Conservation (phyloP, 1,284 basidiomycete species). For the Boletus semigastroideus region DNA sequence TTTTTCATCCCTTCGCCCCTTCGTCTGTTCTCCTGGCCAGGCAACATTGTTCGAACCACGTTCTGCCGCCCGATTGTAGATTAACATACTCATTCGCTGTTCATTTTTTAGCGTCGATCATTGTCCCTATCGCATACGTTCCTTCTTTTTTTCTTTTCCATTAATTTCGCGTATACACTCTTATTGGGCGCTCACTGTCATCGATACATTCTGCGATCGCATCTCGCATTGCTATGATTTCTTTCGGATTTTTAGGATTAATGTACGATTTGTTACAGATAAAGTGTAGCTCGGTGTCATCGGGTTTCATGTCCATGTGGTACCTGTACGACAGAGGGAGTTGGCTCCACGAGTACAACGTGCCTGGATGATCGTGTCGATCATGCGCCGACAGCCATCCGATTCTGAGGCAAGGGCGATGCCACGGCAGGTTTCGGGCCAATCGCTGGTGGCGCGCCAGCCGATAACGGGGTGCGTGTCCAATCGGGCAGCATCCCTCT, state of each 20-base stretch:
- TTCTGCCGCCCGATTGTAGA: conserved; percentile 1
- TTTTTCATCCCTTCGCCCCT: neutral
- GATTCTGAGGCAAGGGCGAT: conserved; percentile 29
- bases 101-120: neutral
- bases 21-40: conserved; percentile 12
- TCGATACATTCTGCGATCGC: neutral
- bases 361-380: neutral
- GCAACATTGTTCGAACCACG: neutral
- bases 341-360: conserved; percentile 9
- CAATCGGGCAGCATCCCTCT: conserved; percentile 71
- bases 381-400: conserved; percentile 34
- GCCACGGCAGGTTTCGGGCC: conserved; percentile 10
- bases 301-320: conserved; percentile 11
- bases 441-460: conserved; percentile 57
- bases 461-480: conserved; percentile 63
- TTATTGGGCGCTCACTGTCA: neutral
- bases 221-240: neutral
- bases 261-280: no score
- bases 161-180: neutral
- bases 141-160: neutral
- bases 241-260: neutral
- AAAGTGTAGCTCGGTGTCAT: neutral
- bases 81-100: neutral
- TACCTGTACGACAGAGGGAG: conserved; percentile 9
- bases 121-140: neutral